Percentiles rank a stretch among this genome's conserved stretches.
Evolutionary conservation across 352 stramenopile species (phyloP).

Genomic region (Albugo laibachii): DNA sequence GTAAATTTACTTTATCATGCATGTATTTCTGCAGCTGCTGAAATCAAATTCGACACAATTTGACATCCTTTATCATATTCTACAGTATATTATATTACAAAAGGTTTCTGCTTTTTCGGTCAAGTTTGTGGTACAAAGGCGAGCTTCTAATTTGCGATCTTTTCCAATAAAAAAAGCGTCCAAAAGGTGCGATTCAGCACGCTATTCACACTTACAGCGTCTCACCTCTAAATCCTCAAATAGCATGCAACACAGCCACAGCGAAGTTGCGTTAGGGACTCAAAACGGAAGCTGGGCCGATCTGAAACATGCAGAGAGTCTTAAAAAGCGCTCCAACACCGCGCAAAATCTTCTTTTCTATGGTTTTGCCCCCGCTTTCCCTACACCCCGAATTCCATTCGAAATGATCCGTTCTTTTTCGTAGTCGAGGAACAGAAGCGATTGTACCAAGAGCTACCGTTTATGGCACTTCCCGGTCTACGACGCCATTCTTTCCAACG

Average conservation of each 20-base stretch:
- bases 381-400: neutral
- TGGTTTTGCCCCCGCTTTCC: conserved; percentile 12
- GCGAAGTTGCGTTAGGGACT: conserved; percentile 37
- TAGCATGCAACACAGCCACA: conserved; percentile 47
- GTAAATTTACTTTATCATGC: too few relatives aligned
- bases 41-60: too few relatives aligned
- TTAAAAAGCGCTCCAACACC: conserved; percentile 63
- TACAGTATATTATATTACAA: too few relatives aligned
- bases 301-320: conserved; percentile 38
- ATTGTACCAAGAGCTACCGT: conserved; percentile 22
- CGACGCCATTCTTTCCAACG: conserved; percentile 23
- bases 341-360: conserved; percentile 64
- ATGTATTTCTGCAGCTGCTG: too few relatives aligned
- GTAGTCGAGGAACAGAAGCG: conserved; percentile 24
- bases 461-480: conserved; percentile 23
- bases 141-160: too few relatives aligned
- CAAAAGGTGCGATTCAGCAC: too few relatives aligned
- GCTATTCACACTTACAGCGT: too few relatives aligned
- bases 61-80: too few relatives aligned
- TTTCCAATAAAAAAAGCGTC: too few relatives aligned
- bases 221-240: too few relatives aligned
- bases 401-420: neutral
- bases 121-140: too few relatives aligned
- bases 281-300: conserved; percentile 39
- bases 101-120: too few relatives aligned